Percentiles rank a stretch among this genome's conserved stretches.
Evolutionary conservation across 2,329 filamentous ascomycete species (phyloP).

Genomic region (Colletotrichum aenigma): DNA sequence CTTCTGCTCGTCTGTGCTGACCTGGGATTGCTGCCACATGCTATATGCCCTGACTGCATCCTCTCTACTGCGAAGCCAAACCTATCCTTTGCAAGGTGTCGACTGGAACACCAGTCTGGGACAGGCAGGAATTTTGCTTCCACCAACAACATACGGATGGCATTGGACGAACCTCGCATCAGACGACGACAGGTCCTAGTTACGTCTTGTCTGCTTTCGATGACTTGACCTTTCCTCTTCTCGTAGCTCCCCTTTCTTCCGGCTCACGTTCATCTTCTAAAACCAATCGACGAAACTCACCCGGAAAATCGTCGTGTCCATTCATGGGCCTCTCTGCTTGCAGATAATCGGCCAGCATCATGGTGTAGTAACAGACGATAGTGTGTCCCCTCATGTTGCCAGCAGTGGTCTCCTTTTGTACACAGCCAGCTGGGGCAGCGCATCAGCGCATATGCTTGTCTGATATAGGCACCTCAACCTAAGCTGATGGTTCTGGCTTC

Average conservation of each 20-base stretch:
- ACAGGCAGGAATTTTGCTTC: not conserved
- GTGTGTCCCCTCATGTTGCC: slow-evolving; percentile 1
- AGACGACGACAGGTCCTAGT: not conserved
- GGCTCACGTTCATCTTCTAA: slow-evolving; percentile 12
- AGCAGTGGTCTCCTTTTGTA: slow-evolving; percentile 16
- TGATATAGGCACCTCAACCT: slow-evolving; percentile 3
- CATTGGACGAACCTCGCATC: not conserved
- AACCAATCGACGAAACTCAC: slow-evolving; percentile 10
- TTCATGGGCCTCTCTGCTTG: slow-evolving; percentile 10
- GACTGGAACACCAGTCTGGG: slow-evolving; percentile 1
- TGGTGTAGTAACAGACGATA: slow-evolving; percentile 7
- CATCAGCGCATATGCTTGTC: slow-evolving; percentile 9
- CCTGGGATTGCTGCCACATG: not conserved
- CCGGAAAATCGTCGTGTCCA: slow-evolving; percentile 15
- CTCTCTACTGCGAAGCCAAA: not conserved
- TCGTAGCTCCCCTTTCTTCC: slow-evolving; percentile 5
- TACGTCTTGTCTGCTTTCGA: not conserved
- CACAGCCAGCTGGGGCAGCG: slow-evolving; percentile 2
- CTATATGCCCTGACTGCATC: slow-evolving; percentile 2
- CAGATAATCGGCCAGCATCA: slow-evolving; percentile 20
- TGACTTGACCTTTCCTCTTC: not conserved
- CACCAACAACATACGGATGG: not conserved
- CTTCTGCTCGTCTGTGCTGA: slow-evolving; percentile 6
- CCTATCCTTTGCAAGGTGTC: not conserved
- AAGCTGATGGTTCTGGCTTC: not conserved